Conservation (phyloP, 2,329 filamentous ascomycete species). For the Diaporthe aspalathi region DNA sequence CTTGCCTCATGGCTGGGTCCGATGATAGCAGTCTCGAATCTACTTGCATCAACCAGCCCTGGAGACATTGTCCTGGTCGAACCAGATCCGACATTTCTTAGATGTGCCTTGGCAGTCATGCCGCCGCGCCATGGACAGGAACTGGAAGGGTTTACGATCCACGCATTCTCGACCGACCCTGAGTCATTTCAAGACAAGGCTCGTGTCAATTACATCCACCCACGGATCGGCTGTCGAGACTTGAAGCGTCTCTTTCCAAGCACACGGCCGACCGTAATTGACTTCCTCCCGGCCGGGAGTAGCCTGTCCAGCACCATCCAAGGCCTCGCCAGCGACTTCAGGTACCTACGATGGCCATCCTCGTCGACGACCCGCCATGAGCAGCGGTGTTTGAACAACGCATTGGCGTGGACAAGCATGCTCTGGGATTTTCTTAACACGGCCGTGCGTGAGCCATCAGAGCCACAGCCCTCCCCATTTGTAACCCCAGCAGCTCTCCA, state of each 20-base stretch:
- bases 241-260: slow-evolving; percentile 46
- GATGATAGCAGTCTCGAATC: neutral
- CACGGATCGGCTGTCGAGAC: slow-evolving; percentile 39
- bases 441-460: neutral
- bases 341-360: slow-evolving; percentile 40
- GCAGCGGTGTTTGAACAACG: neutral
- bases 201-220: slow-evolving; percentile 23
- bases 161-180: slow-evolving; percentile 42
- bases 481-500: slow-evolving; percentile 41
- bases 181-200: neutral
- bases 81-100: slow-evolving; percentile 37
- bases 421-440: neutral
- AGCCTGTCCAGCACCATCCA: slow-evolving; percentile 43
- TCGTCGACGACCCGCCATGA: neutral
- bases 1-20: slow-evolving; percentile 4
- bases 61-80: slow-evolving; percentile 47
- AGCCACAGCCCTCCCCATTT: slow-evolving; percentile 30
- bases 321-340: slow-evolving; percentile 44
- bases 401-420: neutral
- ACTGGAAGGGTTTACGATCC: slow-evolving; percentile 36
- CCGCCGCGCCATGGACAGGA: slow-evolving; percentile 6
- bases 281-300: slow-evolving; percentile 47
- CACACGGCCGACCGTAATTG: slow-evolving; percentile 45
- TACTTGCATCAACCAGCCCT: neutral
- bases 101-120: neutral